Base-by-base conservation (phyloP, 352 stramenopile species). In the Plasmopara muralis region DNA sequence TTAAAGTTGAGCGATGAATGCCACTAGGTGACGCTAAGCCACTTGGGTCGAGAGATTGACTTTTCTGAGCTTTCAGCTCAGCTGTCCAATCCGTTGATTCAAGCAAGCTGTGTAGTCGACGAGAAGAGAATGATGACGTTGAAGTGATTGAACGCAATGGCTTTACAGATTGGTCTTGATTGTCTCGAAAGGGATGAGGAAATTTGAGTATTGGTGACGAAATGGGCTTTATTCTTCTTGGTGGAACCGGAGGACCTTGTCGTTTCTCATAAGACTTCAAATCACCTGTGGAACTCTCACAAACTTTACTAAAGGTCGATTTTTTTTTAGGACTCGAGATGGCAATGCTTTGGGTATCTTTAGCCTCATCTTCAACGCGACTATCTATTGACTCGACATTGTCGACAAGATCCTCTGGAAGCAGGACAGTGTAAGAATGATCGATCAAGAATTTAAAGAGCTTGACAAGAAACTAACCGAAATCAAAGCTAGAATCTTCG, bases 71-170 rank as follows among this genome's bases (percentile, higher is more conserved):
- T 15, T 53, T 60, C 30, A 71, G 53, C 20, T 68, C 59, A 2
- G 63, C 55, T 57, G 42, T 68, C 80, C 77, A 91, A 46, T 89
- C 76, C 4, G 80, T 89, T 3, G 77, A 88, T 47, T 86, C 77
- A 14, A 88, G 64, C 14, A 90, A 52, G 29, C 54, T 70, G 20
- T 74, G 71, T n/a, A 90, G 52, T 9, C 80, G 64, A 9, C 50
- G 58, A 13, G 65, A 71, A 20, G 71, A 76, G 20, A 73, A 76
- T 1, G 66, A 64, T 3, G 66, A 73, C 14, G 55, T 66, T 0
- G 65, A 40, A 0, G 59, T 52, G 16, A 33, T 43, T 14, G 51
- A 34, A 29, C 29, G 15, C 14, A 46, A 40, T 41, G 25, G 2
- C 43, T 47, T 41, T 33, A n/a, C 10, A 2, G 20, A 4, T 10